Evolutionary conservation across 2,329 filamentous ascomycete genomes (phyloP).

Genomic region (Chrysoporthe puriensis): DNA sequence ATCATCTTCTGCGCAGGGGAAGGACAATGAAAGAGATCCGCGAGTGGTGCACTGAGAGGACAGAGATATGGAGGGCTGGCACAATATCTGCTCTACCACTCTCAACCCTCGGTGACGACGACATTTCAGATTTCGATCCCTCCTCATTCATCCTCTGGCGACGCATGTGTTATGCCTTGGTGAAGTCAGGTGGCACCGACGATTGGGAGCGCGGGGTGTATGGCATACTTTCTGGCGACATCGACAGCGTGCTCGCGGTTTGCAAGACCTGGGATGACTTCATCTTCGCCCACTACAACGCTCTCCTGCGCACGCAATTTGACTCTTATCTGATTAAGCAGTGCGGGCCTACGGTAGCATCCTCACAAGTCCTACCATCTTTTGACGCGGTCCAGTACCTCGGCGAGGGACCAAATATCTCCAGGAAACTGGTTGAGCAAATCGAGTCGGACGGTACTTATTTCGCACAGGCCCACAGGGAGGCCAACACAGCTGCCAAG

Average conservation of each 20-base stretch:
- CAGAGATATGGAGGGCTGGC: conserved; percentile 87
- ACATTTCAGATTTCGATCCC: conserved; percentile 46
- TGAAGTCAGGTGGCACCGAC: conserved; percentile 70
- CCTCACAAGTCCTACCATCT: conserved; percentile 60
- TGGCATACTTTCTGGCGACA: conserved; percentile 84
- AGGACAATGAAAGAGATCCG: conserved; percentile 72
- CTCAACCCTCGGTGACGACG: conserved; percentile 51
- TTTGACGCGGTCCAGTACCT: conserved; percentile 69
- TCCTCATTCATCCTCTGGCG: conserved; percentile 69
- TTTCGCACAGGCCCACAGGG: conserved; percentile 52
- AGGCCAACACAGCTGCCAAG: conserved; percentile 70
- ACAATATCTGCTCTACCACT: conserved; percentile 76
- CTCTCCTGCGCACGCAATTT: conserved; percentile 79
- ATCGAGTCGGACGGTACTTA: conserved; percentile 55
- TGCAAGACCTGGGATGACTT: conserved; percentile 84
- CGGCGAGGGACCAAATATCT: conserved; percentile 55
- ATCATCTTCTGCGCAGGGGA: conserved; percentile 89
- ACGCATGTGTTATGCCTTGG: conserved; percentile 73
- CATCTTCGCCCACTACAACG: conserved; percentile 86
- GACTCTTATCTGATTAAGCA: conserved; percentile 67
- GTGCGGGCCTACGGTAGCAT: conserved; percentile 56
- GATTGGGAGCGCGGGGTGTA: conserved; percentile 89
- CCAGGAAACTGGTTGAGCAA: conserved; percentile 61
- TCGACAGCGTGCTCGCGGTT: conserved; percentile 74
- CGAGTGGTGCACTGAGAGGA: conserved; percentile 84